Percentiles rank a stretch among this genome's conserved stretches.
phyloP scores from a whole-genome alignment of 208 protist species.

The Leishmania tropica region DNA sequence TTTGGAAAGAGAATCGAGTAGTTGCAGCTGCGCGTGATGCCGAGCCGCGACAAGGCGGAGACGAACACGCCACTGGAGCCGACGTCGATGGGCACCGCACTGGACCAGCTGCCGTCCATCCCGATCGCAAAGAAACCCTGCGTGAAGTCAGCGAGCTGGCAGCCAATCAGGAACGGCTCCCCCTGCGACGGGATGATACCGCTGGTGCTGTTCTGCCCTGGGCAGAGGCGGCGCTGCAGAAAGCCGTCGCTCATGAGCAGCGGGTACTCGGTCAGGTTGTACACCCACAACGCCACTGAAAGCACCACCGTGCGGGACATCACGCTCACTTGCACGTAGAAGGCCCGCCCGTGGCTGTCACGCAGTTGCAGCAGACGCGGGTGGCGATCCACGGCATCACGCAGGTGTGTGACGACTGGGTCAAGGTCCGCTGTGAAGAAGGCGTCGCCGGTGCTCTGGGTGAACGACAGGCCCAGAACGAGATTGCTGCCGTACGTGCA shows the following conservation, averaged over 20 bases:
- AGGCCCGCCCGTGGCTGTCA: constrained; percentile 55
- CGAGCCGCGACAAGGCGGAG: constrained; percentile 36
- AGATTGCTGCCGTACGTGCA: constrained; percentile 64
- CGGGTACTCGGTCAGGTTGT: constrained; percentile 83
- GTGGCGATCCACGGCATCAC: constrained; percentile 49
- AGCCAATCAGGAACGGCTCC: constrained; percentile 72
- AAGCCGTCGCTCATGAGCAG: constrained; percentile 63
- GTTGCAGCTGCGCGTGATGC: constrained; percentile 76
- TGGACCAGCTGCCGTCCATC: constrained; percentile 74
- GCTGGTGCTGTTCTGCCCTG: constrained; percentile 57
- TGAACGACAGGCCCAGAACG: constrained; percentile 54
- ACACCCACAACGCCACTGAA: constrained; percentile 78
- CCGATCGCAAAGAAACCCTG: constrained; percentile 64
- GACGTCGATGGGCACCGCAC: constrained; percentile 53
- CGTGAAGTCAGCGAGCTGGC: constrained; percentile 52
- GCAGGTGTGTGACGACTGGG: constrained; percentile 42
- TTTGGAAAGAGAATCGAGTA: constrained; percentile 78
- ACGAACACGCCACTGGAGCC: constrained; percentile 69
- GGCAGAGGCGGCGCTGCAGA: constrained; percentile 47
- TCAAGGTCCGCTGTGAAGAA: constrained; percentile 44
- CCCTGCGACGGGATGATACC: constrained; percentile 83
- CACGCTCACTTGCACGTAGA: constrained; percentile 73
- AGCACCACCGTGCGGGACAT: constrained; percentile 67
- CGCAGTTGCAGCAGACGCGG: constrained; percentile 54
- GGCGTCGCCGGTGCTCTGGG: constrained; percentile 63